Evolutionary conservation across 2,329 filamentous ascomycete species (phyloP).

Genomic region (Sclerotinia nivalis): DNA sequence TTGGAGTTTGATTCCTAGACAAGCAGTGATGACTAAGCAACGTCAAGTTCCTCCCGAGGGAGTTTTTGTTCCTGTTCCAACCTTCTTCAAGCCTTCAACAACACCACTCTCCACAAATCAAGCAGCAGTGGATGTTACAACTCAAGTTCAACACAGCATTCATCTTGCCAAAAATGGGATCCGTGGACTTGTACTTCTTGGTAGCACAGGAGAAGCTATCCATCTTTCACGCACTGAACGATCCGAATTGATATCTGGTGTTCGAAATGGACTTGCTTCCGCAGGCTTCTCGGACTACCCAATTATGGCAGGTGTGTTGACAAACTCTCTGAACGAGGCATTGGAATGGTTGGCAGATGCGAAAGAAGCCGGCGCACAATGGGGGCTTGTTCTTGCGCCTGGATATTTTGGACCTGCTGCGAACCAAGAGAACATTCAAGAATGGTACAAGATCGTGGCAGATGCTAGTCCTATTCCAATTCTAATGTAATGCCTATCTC

Average conservation of each 20-base stretch:
- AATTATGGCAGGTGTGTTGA: slow-evolving; percentile 57
- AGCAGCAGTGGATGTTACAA: slow-evolving; percentile 52
- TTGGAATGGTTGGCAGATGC: slow-evolving; percentile 51
- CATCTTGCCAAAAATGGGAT: slow-evolving; percentile 60
- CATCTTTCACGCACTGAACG: slow-evolving; percentile 58
- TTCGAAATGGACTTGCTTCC: slow-evolving; percentile 47
- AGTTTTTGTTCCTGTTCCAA: slow-evolving; percentile 58
- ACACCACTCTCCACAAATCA: slow-evolving; percentile 23
- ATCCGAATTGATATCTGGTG: slow-evolving; percentile 28
- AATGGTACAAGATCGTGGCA: slow-evolving; percentile 61
- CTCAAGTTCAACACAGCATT: slow-evolving; percentile 56
- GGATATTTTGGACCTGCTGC: slow-evolving; percentile 50
- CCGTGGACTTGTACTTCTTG: slow-evolving; percentile 59
- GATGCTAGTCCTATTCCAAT: slow-evolving; percentile 61
- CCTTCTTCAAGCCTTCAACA: slow-evolving; percentile 51
- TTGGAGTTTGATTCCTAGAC: background rate
- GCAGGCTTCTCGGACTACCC: slow-evolving; percentile 58
- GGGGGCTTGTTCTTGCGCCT: slow-evolving; percentile 61
- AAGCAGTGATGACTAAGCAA: slow-evolving; percentile 9
- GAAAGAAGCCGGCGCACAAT: slow-evolving; percentile 60
- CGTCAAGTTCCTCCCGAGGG: slow-evolving; percentile 41
- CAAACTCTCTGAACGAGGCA: slow-evolving; percentile 57
- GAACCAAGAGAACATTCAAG: slow-evolving; percentile 56
- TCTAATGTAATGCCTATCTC: slow-evolving; percentile 50
- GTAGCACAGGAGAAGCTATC: slow-evolving; percentile 62